These are phyloP conservation scores for Salix udensis DNA, from an alignment of 345 rosid genomes.

Conservation along the genomic window DNA sequence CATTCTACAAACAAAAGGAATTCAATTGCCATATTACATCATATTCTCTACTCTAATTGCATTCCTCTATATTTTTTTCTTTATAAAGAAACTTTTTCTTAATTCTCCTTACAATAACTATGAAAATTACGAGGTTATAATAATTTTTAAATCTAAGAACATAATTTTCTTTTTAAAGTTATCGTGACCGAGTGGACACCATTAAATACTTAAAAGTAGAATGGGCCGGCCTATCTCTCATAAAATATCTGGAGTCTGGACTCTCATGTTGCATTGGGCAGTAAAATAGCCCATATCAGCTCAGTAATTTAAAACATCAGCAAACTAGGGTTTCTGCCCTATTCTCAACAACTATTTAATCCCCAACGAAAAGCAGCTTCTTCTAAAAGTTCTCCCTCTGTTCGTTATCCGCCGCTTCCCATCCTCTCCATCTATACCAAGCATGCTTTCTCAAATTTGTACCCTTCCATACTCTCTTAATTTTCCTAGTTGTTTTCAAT, in stretches of 20 bases:
- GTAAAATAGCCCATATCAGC: neutral
- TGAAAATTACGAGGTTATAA: no score
- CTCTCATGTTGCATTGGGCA: neutral
- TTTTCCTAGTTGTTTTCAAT: neutral
- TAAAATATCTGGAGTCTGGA: neutral
- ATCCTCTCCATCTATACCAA: neutral
- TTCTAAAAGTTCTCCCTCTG: accelerated
- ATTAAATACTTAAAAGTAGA: neutral
- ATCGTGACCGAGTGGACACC: neutral
- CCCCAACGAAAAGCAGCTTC: neutral
- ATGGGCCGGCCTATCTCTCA: neutral
- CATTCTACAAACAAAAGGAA: no score
- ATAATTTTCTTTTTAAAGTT: neutral
- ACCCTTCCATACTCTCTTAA: neutral
- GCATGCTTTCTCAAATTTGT: no score
- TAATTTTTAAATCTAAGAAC: no score
- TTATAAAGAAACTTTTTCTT: no score
- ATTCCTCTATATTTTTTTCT: no score
- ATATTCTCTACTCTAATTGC: no score
- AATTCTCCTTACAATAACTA: no score
- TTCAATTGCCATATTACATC: no score
- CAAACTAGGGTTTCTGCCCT: neutral
- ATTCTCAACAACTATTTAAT: neutral
- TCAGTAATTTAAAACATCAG: neutral
- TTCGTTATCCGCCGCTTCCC: neutral